Evolutionary conservation across 345 rosid genomes (phyloP).

Genomic region (Cardamine occulta): DNA sequence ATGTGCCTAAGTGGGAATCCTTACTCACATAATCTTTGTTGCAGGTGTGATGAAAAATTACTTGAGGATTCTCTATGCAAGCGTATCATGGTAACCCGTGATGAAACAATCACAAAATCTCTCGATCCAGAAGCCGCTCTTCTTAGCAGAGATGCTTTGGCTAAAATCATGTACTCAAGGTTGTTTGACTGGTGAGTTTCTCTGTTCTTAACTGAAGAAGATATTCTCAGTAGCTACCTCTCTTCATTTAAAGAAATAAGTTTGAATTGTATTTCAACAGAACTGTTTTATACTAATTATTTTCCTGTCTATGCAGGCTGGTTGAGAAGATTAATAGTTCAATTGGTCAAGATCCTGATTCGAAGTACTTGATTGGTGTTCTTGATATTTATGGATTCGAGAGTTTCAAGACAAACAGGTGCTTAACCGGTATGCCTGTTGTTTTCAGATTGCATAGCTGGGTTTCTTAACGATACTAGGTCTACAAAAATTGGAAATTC

Average conservation of each 20-base stretch:
- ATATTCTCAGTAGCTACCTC: conserved; percentile 26
- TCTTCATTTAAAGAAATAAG: background rate
- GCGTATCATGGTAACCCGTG: conserved; percentile 96
- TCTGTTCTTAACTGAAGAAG: conserved; percentile 19
- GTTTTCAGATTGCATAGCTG: conserved; percentile 45
- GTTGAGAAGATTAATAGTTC: conserved; percentile 91
- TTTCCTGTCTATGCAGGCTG: conserved; percentile 59
- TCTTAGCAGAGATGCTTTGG: conserved; percentile 93
- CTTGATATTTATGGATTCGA: conserved; percentile 99
- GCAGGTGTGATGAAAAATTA: conserved; percentile 86
- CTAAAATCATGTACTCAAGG: conserved; percentile 89
- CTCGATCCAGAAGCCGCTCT: conserved; percentile 92
- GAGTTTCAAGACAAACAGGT: conserved; percentile 99
- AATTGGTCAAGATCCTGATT: conserved; percentile 95
- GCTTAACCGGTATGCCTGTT: conserved; percentile 79
- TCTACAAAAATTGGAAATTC: background rate
- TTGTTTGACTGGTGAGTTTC: conserved; percentile 92
- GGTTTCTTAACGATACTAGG: conserved; percentile 37
- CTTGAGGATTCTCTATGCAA: conserved; percentile 98
- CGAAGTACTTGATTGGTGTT: conserved; percentile 90
- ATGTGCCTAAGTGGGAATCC: conserved; percentile 34
- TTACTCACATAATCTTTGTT: conserved; percentile 33
- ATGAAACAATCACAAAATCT: conserved; percentile 95
- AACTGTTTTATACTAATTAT: conserved; percentile 20
- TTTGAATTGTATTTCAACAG: background rate